Conservation (phyloP, 306 rosid species). For the Vigna reflexopilosa region DNA sequence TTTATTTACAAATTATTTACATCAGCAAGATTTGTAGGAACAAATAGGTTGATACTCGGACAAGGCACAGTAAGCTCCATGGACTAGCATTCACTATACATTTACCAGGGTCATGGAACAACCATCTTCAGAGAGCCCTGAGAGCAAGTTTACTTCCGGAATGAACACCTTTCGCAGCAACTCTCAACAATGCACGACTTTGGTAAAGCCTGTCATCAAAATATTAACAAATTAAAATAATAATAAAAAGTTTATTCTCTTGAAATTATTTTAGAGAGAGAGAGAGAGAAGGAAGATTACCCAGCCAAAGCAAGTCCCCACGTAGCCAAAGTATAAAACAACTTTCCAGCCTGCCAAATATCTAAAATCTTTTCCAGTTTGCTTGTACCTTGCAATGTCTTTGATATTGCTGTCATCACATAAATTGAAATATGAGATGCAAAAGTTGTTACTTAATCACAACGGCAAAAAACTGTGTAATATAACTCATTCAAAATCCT, state of each 20-base stretch:
- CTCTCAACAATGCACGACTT: slow-evolving; percentile 67
- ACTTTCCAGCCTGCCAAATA: slow-evolving; percentile 87
- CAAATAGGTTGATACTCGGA: slow-evolving; percentile 5
- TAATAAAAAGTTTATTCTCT: neutral
- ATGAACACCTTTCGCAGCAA: slow-evolving; percentile 78
- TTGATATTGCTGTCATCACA: slow-evolving; percentile 67
- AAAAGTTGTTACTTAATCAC: slow-evolving; percentile 23
- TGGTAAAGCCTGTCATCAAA: slow-evolving; percentile 68
- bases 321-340: slow-evolving; percentile 82
- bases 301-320: slow-evolving; percentile 98
- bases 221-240: neutral
- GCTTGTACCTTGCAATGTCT: slow-evolving; percentile 71
- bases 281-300: slow-evolving; percentile 50
- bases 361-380: slow-evolving; percentile 69
- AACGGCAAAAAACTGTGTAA: neutral
- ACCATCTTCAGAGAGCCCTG: slow-evolving; percentile 61
- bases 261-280: neutral
- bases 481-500: slow-evolving; percentile 32
- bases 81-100: slow-evolving; percentile 1
- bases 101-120: slow-evolving; percentile 34
- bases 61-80: slow-evolving; percentile 37
- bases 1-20: slow-evolving; percentile 63
- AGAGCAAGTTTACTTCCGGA: slow-evolving; percentile 68
- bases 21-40: slow-evolving; percentile 19
- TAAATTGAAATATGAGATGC: slow-evolving; percentile 32